Evolutionary conservation across 768 basidiomycete genomes (phyloP).

Genomic region (Tylopilus vinaceipallidus): DNA sequence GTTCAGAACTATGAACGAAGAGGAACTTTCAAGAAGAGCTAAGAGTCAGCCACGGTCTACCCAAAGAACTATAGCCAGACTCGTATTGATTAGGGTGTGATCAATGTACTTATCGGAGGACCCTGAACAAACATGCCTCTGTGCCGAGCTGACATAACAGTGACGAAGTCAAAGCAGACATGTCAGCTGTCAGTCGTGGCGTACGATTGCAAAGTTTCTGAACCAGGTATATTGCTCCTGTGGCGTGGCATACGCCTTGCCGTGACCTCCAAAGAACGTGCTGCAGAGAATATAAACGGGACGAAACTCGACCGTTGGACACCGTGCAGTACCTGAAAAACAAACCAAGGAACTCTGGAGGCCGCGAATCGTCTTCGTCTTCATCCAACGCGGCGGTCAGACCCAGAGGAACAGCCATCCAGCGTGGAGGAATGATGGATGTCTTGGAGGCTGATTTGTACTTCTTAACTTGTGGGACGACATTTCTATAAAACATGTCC

Average conservation of each 20-base stretch:
- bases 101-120: no score
- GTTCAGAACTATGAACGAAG: no score
- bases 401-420: neutral
- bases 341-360: conserved; percentile 48
- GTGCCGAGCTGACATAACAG: no score
- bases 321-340: conserved; percentile 68
- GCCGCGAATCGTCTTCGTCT: no score
- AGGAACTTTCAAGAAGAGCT: no score
- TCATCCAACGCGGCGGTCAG: neutral
- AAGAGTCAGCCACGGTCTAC: no score
- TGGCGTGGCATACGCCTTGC: conserved; percentile 62
- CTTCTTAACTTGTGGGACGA: conserved; percentile 9
- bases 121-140: no score
- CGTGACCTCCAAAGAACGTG: conserved; percentile 81
- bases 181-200: conserved; percentile 15
- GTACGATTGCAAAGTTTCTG: conserved; percentile 58
- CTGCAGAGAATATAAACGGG: conserved; percentile 32
- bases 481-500: conserved; percentile 64
- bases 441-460: neutral
- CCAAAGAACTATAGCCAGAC: no score
- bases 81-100: no score
- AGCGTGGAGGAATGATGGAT: conserved; percentile 4
- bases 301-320: neutral
- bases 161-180: no score
- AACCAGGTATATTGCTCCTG: conserved; percentile 77